Percentiles rank a stretch among this genome's conserved stretches.
These are phyloP conservation scores for Silene noctiflora DNA, from an alignment of 179 eudicot genomes.

Conservation along the genomic window DNA sequence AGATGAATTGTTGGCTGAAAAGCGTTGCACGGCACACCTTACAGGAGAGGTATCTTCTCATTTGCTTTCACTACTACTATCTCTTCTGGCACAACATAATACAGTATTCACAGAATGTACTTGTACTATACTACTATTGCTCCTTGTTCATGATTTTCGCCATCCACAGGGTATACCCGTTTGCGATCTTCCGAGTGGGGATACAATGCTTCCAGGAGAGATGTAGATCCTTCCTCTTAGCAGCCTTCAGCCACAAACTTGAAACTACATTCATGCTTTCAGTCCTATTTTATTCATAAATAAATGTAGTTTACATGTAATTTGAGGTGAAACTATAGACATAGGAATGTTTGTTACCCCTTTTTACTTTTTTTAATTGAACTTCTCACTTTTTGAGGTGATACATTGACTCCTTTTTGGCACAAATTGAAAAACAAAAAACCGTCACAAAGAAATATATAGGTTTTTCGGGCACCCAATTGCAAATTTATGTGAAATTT, in stretches of 20 bases:
- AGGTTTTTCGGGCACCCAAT: not conserved
- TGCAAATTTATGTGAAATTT: not conserved
- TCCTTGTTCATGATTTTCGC: not conserved
- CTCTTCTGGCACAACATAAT: not conserved
- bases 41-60: conserved; percentile 65
- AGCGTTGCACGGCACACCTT: conserved; percentile 87
- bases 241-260: not conserved
- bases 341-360: conserved; percentile 4
- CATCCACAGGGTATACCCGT: conserved; percentile 67
- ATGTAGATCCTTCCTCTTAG: conserved; percentile 37
- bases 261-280: not conserved
- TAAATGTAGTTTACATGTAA: conserved; percentile 5
- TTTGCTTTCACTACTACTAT: not conserved
- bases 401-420: not conserved
- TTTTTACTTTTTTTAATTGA: not conserved
- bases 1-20: conserved; percentile 89
- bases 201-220: conserved; percentile 98
- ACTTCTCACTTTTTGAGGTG: not conserved
- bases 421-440: not conserved
- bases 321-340: conserved; percentile 5
- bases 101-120: too few species aligned
- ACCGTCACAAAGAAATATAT: too few species aligned
- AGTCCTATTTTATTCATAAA: not conserved
- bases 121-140: not conserved
- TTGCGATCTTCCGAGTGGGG: conserved; percentile 91